Evolutionary conservation across 352 stramenopile species (phyloP), one percentile per base, ranked within the genome.

Genomic region (Phytophthora colocasiae): DNA sequence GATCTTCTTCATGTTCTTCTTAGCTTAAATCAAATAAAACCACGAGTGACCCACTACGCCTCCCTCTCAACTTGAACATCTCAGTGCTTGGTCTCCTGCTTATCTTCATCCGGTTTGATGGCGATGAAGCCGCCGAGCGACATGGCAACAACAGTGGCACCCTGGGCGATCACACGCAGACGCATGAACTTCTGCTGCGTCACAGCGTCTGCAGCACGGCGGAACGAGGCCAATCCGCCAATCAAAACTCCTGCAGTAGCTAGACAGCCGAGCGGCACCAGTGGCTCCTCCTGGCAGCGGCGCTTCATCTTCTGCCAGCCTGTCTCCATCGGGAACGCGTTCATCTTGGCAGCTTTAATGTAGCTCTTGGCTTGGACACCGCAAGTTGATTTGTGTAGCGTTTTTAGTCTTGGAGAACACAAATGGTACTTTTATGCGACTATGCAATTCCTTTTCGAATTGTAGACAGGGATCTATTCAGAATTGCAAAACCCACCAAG

Each of bases 1-100:
- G 63, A 78, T 95, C 71, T 93, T 95, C 74, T 95, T 95, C 75
- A 91, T 94, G 80, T 93, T 94, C 71, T 89, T 95, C 64, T 76
- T 95, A 70, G 87, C 87, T 48, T 95, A 92, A 84, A 63, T 22
- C 66, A 44, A 69, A 64, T 63, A 53, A 71, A 75, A 70, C 46
- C 49, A 60, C 36, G 50, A 62, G 41, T 62, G 56, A 58, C 58
- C 52, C 41, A 61, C 26, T 38, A 47, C 46, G 31, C 31, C 9
- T 45, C 48, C n/a, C n/a, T 9, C n/a, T 68, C 36, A 63, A 58
- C 32, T 19, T 52, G 29, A 22, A 34, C 31, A 4, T 36, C 31
- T 36, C 31, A 63, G 1, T 68, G 19, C 15, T 64, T 52, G 15
- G 34, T 32, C 24, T 72, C 44, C 15, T 65, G 17, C 27, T 80